Evolutionary conservation across 1,139 yeast species (phyloP), one percentile per base, ranked within the genome.

Genomic region (Taphrina communis): DNA sequence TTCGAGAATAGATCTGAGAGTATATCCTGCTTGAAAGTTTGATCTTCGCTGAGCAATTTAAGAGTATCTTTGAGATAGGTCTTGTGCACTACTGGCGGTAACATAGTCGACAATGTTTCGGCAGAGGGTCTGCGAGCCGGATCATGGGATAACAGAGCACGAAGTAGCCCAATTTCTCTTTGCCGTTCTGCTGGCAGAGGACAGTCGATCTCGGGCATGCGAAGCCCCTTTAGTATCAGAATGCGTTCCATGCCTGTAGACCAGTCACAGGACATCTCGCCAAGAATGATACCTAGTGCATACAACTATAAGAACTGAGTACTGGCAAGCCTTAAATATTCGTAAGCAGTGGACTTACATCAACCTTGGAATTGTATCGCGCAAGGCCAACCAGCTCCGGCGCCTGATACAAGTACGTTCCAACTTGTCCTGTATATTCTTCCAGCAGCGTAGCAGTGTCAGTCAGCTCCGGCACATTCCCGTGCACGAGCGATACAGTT

Each of bases 211-310:
- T 6, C 82, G 83, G 85, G 78, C 1, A 82, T 77, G 69, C 99
- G 81, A 65, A 94, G 78, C 44, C 84, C 82, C 71, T 87, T 84
- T 38, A 94, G 79, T 11, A 86, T 89, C 61, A 82, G 82, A 2
- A 89, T 93, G 68, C 99, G 82, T 77, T 95, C 99, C 97, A 95
- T 94, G 1, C 92, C 94, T 0, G 99, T 95, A 17, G 83, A 81
- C 75, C 94, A 82, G 0, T 88, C 82, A 77, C 88, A 91, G 42
- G 92, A 85, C 98, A 95, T 93, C 77, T 95, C 99, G 77, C 94
- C 94, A 76, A 94, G 91, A 1, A 95, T 94, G 41, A 95, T 86
- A 4, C 99, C 99, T 66, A 95, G 79, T 0, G 99, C 92, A 77
- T 92, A 95, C 53, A 58, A 14, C 62, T 58, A 25, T 6, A 17